These are phyloP conservation scores for Apiotrichum gamsii DNA, from an alignment of 1,284 basidiomycete genomes.

Conservation along the genomic window DNA sequence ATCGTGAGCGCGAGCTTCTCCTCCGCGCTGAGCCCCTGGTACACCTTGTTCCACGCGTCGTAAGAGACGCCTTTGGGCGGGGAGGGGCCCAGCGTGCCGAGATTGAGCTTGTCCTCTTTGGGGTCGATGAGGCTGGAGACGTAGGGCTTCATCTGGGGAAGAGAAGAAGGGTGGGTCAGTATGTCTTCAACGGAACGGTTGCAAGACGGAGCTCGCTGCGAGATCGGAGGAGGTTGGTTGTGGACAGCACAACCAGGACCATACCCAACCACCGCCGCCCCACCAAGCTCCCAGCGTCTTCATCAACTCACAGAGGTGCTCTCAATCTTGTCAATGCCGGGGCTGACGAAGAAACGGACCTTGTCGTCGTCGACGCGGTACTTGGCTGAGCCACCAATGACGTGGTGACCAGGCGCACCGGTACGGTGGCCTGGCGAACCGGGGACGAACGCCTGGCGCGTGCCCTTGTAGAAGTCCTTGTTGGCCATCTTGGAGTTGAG, in stretches of 20 bases:
- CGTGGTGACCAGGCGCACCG: constrained; percentile 76
- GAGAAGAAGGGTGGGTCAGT: constrained; percentile 1
- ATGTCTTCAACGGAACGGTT: too few relatives aligned
- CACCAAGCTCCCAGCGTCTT: not conserved
- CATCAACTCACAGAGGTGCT: constrained; percentile 8
- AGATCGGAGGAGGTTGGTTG: not conserved
- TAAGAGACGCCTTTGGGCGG: constrained; percentile 2
- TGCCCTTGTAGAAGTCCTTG: constrained; percentile 92
- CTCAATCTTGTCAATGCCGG: constrained; percentile 46
- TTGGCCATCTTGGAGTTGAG: constrained; percentile 78
- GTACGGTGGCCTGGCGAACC: constrained; percentile 66
- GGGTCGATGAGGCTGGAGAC: constrained; percentile 37
- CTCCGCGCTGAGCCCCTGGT: constrained; percentile 23
- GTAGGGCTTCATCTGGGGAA: constrained; percentile 51
- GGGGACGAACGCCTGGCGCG: constrained; percentile 69
- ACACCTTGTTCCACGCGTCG: constrained; percentile 26
- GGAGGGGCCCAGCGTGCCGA: constrained; percentile 15
- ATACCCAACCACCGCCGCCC: not conserved
- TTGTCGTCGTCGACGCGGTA: constrained; percentile 72
- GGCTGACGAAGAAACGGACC: constrained; percentile 76
- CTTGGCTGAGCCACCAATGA: constrained; percentile 65
- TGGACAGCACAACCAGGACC: not conserved
- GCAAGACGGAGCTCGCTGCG: too few relatives aligned
- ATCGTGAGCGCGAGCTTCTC: constrained; percentile 36
- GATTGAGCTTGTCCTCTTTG: constrained; percentile 7